Conservation (phyloP, 2,329 filamentous ascomycete species). For the Aspergillus fijiensis region DNA sequence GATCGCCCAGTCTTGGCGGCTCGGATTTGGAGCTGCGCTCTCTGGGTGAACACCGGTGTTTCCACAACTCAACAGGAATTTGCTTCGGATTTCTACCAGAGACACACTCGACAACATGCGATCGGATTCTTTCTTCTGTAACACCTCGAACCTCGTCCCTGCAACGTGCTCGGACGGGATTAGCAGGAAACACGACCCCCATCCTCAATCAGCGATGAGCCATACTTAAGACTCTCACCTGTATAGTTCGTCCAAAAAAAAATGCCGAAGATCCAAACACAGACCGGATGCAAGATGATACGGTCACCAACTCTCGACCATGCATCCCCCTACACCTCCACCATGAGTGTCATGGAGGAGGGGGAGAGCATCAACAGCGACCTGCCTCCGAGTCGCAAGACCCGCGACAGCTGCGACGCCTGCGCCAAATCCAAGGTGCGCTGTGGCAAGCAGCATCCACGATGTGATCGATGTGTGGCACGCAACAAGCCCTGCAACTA, state of each 20-base stretch:
- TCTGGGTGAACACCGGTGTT: not conserved
- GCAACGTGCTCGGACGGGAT: not conserved
- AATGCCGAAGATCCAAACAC: not conserved
- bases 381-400: not conserved
- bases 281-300: not conserved
- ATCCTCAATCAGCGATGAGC: not conserved
- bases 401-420: not conserved
- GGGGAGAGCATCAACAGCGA: not conserved
- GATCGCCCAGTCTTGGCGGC: not conserved
- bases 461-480: not conserved
- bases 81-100: not conserved
- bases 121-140: not conserved
- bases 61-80: not conserved
- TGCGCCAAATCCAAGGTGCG: constrained; percentile 3
- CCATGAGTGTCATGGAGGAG: not conserved
- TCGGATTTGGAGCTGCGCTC: not conserved
- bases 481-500: not conserved
- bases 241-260: not conserved
- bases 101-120: not conserved
- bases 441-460: not conserved
- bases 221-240: not conserved
- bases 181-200: not conserved
- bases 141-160: not conserved
- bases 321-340: not conserved
- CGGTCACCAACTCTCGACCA: not conserved